These are phyloP conservation scores for Staphylotrichum longicolle DNA, from an alignment of 495 filamentous ascomycete genomes.

Conservation along the genomic window DNA sequence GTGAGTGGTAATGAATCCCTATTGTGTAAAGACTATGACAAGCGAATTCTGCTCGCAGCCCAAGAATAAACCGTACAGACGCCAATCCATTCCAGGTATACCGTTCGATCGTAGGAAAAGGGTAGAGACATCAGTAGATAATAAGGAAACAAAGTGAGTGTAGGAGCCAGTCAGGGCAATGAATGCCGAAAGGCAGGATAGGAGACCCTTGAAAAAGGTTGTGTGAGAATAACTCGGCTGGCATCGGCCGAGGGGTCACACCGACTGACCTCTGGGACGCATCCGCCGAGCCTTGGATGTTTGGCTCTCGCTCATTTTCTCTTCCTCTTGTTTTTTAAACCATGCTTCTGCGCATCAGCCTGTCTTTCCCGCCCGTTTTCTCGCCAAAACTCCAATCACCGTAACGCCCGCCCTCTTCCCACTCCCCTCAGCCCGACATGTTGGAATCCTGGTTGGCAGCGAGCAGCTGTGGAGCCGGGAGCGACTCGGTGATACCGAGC, in stretches of 20 bases:
- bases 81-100: background rate
- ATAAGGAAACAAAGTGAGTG: background rate
- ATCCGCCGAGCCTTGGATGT: too few relatives aligned
- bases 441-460: constrained; percentile 14
- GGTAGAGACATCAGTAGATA: background rate
- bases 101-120: background rate
- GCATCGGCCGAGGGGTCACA: too few relatives aligned
- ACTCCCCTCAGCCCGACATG: constrained; percentile 18
- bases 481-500: background rate
- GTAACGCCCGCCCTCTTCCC: too few relatives aligned
- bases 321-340: background rate
- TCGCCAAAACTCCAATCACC: background rate
- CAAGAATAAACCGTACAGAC: background rate
- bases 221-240: too few relatives aligned
- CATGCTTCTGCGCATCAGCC: too few relatives aligned
- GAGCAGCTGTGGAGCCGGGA: background rate
- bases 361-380: too few relatives aligned
- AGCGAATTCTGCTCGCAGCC: background rate
- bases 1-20: too few relatives aligned
- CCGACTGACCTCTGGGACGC: too few relatives aligned
- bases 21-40: too few relatives aligned
- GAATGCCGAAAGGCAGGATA: too few relatives aligned
- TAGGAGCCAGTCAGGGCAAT: background rate
- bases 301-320: background rate
- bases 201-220: too few relatives aligned